phyloP scores from a whole-genome alignment of 2,329 filamentous ascomycete species.

The Juglanconis oblonga region DNA sequence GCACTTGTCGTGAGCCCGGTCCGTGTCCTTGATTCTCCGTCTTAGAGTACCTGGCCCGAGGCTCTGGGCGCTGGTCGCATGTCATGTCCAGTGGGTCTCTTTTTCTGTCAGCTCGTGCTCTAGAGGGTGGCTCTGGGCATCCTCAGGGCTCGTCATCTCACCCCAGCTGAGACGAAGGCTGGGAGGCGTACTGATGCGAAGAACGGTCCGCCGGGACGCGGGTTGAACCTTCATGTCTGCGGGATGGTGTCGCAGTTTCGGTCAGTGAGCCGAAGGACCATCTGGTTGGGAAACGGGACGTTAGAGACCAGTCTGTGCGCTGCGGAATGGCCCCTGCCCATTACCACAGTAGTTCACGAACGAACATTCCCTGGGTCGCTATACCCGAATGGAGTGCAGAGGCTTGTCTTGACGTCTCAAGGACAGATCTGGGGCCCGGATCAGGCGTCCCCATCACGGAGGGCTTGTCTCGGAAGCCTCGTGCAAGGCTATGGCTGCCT shows the following conservation, averaged over 20 bases:
- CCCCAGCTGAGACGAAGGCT: neutral
- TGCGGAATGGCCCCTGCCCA: slow-evolving; percentile 17
- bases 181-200: neutral
- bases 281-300: slow-evolving; percentile 13
- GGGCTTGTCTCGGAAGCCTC: slow-evolving; percentile 4
- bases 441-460: too few relatives aligned
- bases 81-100: neutral
- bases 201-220: neutral
- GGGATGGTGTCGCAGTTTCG: slow-evolving; percentile 10
- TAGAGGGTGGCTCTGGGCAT: neutral
- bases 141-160: neutral
- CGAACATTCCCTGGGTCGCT: slow-evolving; percentile 20
- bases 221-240: slow-evolving; percentile 1
- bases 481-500: too few relatives aligned
- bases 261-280: slow-evolving; percentile 6
- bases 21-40: neutral
- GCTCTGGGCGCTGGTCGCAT: neutral
- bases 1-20: neutral
- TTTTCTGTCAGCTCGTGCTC: neutral
- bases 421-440: too few relatives aligned
- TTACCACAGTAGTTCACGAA: too few relatives aligned
- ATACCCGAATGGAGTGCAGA: slow-evolving; percentile 28
- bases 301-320: slow-evolving; percentile 30
- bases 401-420: slow-evolving; percentile 22
- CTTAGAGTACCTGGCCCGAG: neutral